Evolutionary conservation across 2,329 filamentous ascomycete genomes (phyloP).

Genomic region (Curvularia eragrostidis): DNA sequence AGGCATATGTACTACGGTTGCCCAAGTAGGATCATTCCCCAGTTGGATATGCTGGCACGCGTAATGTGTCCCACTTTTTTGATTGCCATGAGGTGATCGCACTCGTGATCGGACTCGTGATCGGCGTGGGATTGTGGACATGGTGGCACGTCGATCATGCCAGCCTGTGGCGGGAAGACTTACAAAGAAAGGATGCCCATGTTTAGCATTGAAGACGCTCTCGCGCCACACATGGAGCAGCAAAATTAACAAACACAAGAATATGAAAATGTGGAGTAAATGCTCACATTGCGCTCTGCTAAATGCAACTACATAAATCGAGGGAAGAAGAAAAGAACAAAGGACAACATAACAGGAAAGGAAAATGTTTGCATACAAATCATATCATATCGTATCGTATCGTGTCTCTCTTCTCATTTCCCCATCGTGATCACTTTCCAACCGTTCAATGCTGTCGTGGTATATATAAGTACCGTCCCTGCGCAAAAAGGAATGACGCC

Average conservation of each 20-base stretch:
- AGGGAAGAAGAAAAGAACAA: neutral
- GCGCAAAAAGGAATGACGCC: conserved; percentile 22
- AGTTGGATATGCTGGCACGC: neutral
- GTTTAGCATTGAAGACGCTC: neutral
- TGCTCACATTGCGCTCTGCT: neutral
- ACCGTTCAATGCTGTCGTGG: conserved; percentile 23
- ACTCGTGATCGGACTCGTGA: too few species aligned
- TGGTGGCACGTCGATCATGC: conserved; percentile 1
- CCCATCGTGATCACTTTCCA: neutral
- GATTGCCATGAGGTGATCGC: neutral
- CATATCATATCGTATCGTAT: neutral
- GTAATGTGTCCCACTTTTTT: conserved; percentile 2
- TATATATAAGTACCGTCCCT: conserved; percentile 22
- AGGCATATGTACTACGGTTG: neutral
- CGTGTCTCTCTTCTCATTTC: neutral
- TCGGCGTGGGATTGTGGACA: neutral
- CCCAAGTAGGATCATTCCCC: neutral
- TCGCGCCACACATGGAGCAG: neutral
- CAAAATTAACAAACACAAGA: neutral
- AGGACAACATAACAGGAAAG: neutral
- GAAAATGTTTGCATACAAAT: neutral
- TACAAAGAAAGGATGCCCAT: neutral
- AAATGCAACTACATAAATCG: neutral
- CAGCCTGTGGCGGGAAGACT: neutral
- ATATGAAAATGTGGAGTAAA: neutral